A percentile compares a stretch with the other conserved stretches of the same genome.
These are phyloP conservation scores for Panicum miliaceum DNA, from an alignment of 176 grass and related monocot species.

Conservation along the genomic window DNA sequence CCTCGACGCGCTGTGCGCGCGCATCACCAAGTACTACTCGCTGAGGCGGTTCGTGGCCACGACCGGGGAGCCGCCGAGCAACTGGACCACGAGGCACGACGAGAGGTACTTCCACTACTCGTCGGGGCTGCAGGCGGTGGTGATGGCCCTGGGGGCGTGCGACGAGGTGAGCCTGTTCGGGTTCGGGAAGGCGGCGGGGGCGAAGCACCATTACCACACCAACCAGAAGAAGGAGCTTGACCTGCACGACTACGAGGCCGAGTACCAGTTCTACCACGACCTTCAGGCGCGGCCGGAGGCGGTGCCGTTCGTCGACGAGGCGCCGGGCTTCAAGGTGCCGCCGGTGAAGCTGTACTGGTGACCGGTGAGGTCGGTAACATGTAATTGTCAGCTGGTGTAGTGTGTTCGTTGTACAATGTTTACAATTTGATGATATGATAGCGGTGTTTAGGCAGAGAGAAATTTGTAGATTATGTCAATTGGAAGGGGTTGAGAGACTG, in stretches of 20 bases:
- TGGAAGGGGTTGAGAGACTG: neutral
- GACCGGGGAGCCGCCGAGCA: slow-evolving; percentile 50
- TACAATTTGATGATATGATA: neutral
- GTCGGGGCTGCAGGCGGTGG: slow-evolving; percentile 81
- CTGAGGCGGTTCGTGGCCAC: slow-evolving; percentile 58
- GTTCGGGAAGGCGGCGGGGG: slow-evolving; percentile 55
- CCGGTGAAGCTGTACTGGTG: slow-evolving; percentile 42
- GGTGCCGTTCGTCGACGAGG: slow-evolving; percentile 62
- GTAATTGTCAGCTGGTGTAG: neutral
- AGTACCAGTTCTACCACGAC: slow-evolving; percentile 63
- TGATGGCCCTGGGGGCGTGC: slow-evolving; percentile 66
- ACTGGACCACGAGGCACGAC: slow-evolving; percentile 64
- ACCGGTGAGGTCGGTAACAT: neutral
- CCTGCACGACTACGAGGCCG: slow-evolving; percentile 70
- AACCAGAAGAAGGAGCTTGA: slow-evolving; percentile 67
- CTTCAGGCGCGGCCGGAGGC: slow-evolving; percentile 51
- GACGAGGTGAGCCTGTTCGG: slow-evolving; percentile 66
- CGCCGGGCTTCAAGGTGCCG: slow-evolving; percentile 36
- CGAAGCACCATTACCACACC: slow-evolving; percentile 72
- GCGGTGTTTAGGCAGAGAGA: slow-evolving; percentile 5
- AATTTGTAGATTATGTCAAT: slow-evolving; percentile 34
- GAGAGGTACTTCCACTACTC: slow-evolving; percentile 82
- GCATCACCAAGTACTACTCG: slow-evolving; percentile 80
- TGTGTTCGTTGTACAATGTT: slow-evolving; percentile 15
- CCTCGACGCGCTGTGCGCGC: slow-evolving; percentile 69